Base-by-base conservation (phyloP, 1,284 basidiomycete genomes). In the Retiboletus flavoniger region DNA sequence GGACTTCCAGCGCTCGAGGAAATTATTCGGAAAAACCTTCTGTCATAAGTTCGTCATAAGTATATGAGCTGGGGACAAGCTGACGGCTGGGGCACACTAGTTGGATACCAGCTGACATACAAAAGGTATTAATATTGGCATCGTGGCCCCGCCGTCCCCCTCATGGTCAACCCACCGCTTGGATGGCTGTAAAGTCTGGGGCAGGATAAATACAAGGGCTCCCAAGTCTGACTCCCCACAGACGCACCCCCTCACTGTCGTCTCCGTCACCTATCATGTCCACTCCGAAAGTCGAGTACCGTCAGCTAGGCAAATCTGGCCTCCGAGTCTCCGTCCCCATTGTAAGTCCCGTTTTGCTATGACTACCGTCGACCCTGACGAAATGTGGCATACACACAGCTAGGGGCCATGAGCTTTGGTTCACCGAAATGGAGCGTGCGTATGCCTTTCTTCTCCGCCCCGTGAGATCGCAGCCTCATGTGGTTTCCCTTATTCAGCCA, bases 351-450 rank as follows among this genome's bases (percentile, higher is more conserved):
- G 9, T 13, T 21, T 42, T 34, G 21, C 21, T 9, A 34, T 19
- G 26, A 44, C 17, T 8, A 9, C 31, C 16, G 10, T 35, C 7
- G n/a, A 42, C 17, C 34, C 39, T 49, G 34, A 57, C 26, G 4
- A 6, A 50, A 50, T 9, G 17, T 28, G 11, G 19, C 39, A 17
- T 38, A 26, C 9, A n/a, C 7, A 16, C 16, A 76, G 75, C 62
- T 80, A 2, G 79, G 78, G 10, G 72, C 73, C 16, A 81, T 83
- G 80, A 68, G 66, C 41, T 78, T 77, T 62, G 82, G 79, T 4
- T 68, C 62, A 11, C 34, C 67, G 2, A 59, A 71, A 58, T 78
- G 76, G 76, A 41, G 44, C 54, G 70, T 74, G 21, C 38, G 58
- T 64, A 32, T 21, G 2, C 28, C n/a, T 24, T 31, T 32, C 17